Base-by-base conservation (phyloP, 164 flowering plant genomes). In the Vitis labrusca region DNA sequence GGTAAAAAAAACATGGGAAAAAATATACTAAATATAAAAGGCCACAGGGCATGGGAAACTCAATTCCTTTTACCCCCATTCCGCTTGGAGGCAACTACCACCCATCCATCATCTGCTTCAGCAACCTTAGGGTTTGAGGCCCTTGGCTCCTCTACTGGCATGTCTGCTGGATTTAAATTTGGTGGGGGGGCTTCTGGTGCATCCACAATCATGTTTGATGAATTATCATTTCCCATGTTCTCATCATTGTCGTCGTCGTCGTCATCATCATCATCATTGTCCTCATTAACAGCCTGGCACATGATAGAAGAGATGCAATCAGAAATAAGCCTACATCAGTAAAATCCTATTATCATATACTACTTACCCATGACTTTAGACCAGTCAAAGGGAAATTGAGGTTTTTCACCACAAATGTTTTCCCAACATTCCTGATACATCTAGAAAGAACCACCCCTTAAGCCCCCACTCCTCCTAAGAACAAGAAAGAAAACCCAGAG, bases 31-130 rank as follows among this genome's bases (percentile, higher is more conserved):
- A 14, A n/a, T 14, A 52, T 52, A 13, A 52, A 2, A n/a, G 56
- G 16, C 1, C 56, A 12, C n/a, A 52, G 15, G n/a, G n/a, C 7
- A 14, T 52, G 30, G 55, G 19, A 30, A 61, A 32, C 66, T 65
- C 73, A 65, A 58, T 76, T 54, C 50, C 75, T 78, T 55, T 47
- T 73, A 47, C 80, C 82, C 69, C 56, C 55, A 60, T 61, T 76
- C 10, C 71, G 57, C 60, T 59, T 79, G 6, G 80, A 60, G 53
- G 78, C 52, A 63, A 77, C 81, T 16, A 63, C 70, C 0, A 53
- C 57, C 83, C 85, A 82, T 51, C 85, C 85, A 59, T 79, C 82
- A 12, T 70, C 80, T 10, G 59, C 74, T 66, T 70, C 79, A 57
- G 66, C 73, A 7, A 67, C 23, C 50, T 61, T 49, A 48, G 2